Base-by-base conservation (phyloP, 2,329 filamentous ascomycete genomes). In the Xylariaceae sp. region DNA sequence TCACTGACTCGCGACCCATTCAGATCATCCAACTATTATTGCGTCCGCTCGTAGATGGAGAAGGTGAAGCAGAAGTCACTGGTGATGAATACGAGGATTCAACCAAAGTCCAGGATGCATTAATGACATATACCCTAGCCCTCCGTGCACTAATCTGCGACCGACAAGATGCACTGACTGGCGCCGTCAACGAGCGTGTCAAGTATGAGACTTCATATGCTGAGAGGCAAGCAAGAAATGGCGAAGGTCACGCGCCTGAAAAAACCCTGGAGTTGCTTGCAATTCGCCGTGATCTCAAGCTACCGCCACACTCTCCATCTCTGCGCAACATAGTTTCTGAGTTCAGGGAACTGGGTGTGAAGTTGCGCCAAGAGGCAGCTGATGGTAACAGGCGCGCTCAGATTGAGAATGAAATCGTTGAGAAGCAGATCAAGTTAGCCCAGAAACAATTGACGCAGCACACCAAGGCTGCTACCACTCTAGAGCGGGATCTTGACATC, bases 1-100 rank as follows among this genome's bases (percentile, higher is more conserved):
- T n/a, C n/a, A n/a, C n/a, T n/a, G n/a, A n/a, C n/a, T n/a, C n/a
- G n/a, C n/a, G n/a, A n/a, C n/a, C n/a, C n/a, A n/a, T n/a, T n/a
- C n/a, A n/a, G n/a, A n/a, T 90, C 44, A 74, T 88, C 15, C 75
- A 85, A 40, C 76, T 91, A 16, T 72, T 96, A 9, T 66, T 86
- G 9, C 76, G 81, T 45, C 81, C 87, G 0, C 72, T 97, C 2
- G 80, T 97, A 15, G 93, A 97, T 52, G 82, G 93, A 56, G 89
- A 95, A 31, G 80, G 81, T 1, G 70, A 70, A 13, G 65, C 76
- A n/a, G 88, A 95, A 43, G 76, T 81, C 2, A 91, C 89, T 9
- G 93, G 93, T 18, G 85, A 96, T 44, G 93, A 97, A 60, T 93
- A 95, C 48, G 86, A 89, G 51, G 79, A 87, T 24, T 95, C 91